Percentiles rank a stretch among this genome's conserved stretches.
Conservation (phyloP, 2,329 filamentous ascomycete genomes). For the Penicillium sp. region DNA sequence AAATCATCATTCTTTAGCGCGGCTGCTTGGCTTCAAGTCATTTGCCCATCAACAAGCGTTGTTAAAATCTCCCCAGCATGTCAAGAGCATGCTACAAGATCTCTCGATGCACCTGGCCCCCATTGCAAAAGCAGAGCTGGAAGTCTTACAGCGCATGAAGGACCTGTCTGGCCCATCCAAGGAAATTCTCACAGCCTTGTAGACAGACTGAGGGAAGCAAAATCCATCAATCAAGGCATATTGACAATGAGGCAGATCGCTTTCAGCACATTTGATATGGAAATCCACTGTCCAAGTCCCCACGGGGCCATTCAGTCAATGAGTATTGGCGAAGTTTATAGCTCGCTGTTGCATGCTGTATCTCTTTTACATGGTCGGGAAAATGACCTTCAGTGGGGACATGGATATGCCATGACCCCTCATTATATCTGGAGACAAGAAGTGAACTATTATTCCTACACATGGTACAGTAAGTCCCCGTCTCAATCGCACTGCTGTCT, state of each 20-base stretch:
- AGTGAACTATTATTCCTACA: constrained; percentile 21
- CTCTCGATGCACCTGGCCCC: background rate
- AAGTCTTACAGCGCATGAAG: background rate
- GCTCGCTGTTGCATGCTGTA: background rate
- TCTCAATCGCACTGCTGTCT: too few species aligned
- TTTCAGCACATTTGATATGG: background rate
- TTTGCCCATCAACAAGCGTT: constrained; percentile 10
- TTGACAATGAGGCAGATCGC: background rate
- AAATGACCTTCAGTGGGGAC: constrained; percentile 13
- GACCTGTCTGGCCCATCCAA: background rate
- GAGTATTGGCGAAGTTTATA: background rate
- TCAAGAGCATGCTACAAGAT: background rate
- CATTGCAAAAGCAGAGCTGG: background rate
- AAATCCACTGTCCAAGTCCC: background rate
- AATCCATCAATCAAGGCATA: background rate
- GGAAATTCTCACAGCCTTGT: background rate
- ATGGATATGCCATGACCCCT: constrained; percentile 15
- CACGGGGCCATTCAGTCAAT: background rate
- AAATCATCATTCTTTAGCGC: constrained; percentile 8
- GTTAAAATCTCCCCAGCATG: constrained; percentile 4
- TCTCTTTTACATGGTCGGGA: background rate
- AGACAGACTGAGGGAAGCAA: background rate
- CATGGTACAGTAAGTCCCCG: constrained; percentile 11
- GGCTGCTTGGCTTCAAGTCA: constrained; percentile 8
- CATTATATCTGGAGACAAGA: constrained; percentile 23